Evolutionary conservation across 2,329 filamentous ascomycete species (phyloP).

Genomic region (Lasiodiplodia sp.): DNA sequence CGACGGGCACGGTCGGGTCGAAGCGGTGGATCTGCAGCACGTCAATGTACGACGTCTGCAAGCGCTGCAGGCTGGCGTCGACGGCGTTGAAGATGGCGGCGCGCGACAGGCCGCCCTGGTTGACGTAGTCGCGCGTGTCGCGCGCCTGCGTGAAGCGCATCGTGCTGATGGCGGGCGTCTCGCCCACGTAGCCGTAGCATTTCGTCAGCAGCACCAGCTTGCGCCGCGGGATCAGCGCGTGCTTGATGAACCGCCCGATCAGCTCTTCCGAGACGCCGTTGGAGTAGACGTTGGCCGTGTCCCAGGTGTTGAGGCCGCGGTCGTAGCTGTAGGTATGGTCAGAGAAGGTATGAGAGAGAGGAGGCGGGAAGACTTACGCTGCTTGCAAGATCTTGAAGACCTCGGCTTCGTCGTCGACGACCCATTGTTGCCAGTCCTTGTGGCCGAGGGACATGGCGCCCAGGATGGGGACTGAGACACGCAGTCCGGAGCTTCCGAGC

Average conservation of each 20-base stretch:
- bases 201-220: constrained; percentile 44
- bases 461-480: constrained; percentile 64
- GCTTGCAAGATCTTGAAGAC: neutral
- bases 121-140: constrained; percentile 41
- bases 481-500: constrained; percentile 62
- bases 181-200: constrained; percentile 56
- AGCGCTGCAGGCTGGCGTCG: constrained; percentile 44
- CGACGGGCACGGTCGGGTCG: constrained; percentile 51
- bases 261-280: constrained; percentile 42
- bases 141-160: constrained; percentile 49
- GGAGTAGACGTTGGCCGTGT: constrained; percentile 34
- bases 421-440: constrained; percentile 52
- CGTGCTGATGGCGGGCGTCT: constrained; percentile 49
- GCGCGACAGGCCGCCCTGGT: constrained; percentile 46
- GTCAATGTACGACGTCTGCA: constrained; percentile 66
- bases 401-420: constrained; percentile 44
- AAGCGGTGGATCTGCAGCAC: constrained; percentile 61
- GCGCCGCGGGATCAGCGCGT: constrained; percentile 40
- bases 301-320: constrained; percentile 51
- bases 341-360: neutral
- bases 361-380: neutral
- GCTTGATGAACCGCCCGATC: constrained; percentile 39
- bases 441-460: constrained; percentile 62
- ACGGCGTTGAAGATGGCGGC: constrained; percentile 52
- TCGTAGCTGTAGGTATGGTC: constrained; percentile 45